Percentiles rank a stretch among this genome's conserved stretches.
Evolutionary conservation across 1,284 basidiomycete genomes (phyloP).

Genomic region (Phylloporus sp.): DNA sequence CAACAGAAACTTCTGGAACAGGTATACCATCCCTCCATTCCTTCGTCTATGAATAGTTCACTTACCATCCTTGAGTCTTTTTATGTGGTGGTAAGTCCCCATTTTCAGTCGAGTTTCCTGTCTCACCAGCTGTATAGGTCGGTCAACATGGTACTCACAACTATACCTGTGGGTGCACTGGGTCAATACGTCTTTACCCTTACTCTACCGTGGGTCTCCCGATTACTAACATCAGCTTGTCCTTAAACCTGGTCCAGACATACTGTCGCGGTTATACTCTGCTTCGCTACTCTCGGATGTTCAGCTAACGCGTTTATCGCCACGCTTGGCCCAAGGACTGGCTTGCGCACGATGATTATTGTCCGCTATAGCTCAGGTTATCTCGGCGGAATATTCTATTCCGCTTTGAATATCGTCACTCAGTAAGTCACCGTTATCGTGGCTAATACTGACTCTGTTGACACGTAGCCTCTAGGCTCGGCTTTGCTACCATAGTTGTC

Average conservation of each 20-base stretch:
- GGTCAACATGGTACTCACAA: conserved; percentile 58
- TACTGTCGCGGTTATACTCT: conserved; percentile 51
- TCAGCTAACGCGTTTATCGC: conserved; percentile 59
- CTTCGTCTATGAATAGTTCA: background rate
- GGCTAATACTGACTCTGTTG: background rate
- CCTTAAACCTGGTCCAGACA: conserved; percentile 42
- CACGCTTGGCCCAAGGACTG: conserved; percentile 67
- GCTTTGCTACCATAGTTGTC: conserved; percentile 54
- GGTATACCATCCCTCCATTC: conserved; percentile 40
- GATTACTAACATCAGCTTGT: background rate
- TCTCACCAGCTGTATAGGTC: conserved; percentile 44
- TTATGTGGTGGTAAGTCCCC: conserved; percentile 58
- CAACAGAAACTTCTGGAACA: conserved; percentile 57
- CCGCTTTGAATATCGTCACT: conserved; percentile 65
- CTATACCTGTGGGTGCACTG: conserved; percentile 66
- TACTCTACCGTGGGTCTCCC: conserved; percentile 52
- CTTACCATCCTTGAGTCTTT: conserved; percentile 40
- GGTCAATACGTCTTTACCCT: conserved; percentile 61
- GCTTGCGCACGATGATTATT: conserved; percentile 69
- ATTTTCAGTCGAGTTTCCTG: background rate
- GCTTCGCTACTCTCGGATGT: conserved; percentile 53
- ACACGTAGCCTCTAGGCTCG: conserved; percentile 43
- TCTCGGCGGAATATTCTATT: conserved; percentile 61
- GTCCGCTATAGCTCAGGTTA: conserved; percentile 65
- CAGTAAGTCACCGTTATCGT: conserved; percentile 45